These are phyloP conservation scores for Xenosphaeropsis pyriputrescens DNA, from an alignment of 2,329 filamentous ascomycete genomes.

Conservation along the genomic window DNA sequence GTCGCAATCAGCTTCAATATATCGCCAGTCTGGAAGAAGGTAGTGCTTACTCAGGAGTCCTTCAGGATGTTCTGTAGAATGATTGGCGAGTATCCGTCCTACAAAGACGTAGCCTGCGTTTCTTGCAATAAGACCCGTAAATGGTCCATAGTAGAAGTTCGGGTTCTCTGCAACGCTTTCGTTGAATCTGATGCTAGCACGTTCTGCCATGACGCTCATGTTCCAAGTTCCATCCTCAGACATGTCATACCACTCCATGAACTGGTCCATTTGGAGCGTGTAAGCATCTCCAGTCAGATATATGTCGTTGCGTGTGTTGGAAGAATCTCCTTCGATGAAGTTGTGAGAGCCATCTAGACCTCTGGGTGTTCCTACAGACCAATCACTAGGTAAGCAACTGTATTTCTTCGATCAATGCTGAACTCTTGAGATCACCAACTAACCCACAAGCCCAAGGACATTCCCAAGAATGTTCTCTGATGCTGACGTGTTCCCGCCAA, in stretches of 20 bases:
- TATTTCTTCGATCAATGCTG: slow-evolving; percentile 31
- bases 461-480: slow-evolving; percentile 5
- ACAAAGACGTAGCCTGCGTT: slow-evolving; percentile 32
- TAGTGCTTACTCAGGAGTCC: slow-evolving; percentile 10
- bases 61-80: slow-evolving; percentile 23
- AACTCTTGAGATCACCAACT: slow-evolving; percentile 10
- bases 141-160: slow-evolving; percentile 34
- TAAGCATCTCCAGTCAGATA: slow-evolving; percentile 26
- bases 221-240: background rate
- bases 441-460: slow-evolving; percentile 22
- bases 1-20: background rate
- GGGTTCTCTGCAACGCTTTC: slow-evolving; percentile 31
- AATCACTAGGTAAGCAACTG: slow-evolving; percentile 34
- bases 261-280: slow-evolving; percentile 33
- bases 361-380: slow-evolving; percentile 8
- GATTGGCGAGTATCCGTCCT: slow-evolving; percentile 26
- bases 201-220: slow-evolving; percentile 7
- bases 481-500: slow-evolving; percentile 16
- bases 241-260: slow-evolving; percentile 27
- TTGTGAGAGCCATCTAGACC: slow-evolving; percentile 11
- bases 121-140: slow-evolving; percentile 30
- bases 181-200: slow-evolving; percentile 11
- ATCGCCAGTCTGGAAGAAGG: slow-evolving; percentile 4
- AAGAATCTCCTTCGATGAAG: slow-evolving; percentile 11
- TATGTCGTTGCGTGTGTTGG: slow-evolving; percentile 10